Base-by-base conservation (phyloP, 2,329 filamentous ascomycete genomes). In the Ascochyta pisi region DNA sequence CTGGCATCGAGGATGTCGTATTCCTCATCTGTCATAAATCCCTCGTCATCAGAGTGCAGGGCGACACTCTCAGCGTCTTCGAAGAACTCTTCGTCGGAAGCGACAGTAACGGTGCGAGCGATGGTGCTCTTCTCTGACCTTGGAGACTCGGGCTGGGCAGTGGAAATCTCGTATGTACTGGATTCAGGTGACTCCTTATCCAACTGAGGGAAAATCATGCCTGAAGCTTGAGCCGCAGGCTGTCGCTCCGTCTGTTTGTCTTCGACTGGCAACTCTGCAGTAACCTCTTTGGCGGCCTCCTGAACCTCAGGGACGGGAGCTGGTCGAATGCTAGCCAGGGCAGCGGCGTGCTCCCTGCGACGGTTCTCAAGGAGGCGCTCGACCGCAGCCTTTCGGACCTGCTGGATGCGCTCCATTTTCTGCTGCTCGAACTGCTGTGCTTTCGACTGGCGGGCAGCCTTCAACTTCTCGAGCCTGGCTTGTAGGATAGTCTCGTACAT, bases 1-100 rank as follows among this genome's bases (percentile, higher is more conserved):
- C 91, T 96, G 39, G 92, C 94, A 79, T 97, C 92, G 41, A 98
- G 86, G 63, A 98, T 93, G 70, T 99, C 95, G 75, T 98, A 99
- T 79, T 99, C 95, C 76, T 98, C 95, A 62, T 99, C 95, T 0
- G 95, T 98, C 82, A 96, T 79, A 82, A 96, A 97, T 12, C 89
- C 90, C 57, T 90, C 86, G 42, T 88, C 87, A n/a, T 86, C 85
- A 19, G 76, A 76, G 41, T 74, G 68, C 44, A 80, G 73, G 7
- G 83, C 81, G 54, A 87, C 78, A 62, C 82, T 85, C 63, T 85
- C 84, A 46, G 83, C 81, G 67, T 87, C 85, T 61, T 86, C 81
- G 22, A 83, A 80, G 43, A 83, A 78, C 67, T 87, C 85, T 22
- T 82, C 79, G 23, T 79, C 74, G 33, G 77, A 79, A 49, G 77